These are phyloP conservation scores for Fusarium secorum DNA, from an alignment of 2,329 filamentous ascomycete species.

Conservation along the genomic window DNA sequence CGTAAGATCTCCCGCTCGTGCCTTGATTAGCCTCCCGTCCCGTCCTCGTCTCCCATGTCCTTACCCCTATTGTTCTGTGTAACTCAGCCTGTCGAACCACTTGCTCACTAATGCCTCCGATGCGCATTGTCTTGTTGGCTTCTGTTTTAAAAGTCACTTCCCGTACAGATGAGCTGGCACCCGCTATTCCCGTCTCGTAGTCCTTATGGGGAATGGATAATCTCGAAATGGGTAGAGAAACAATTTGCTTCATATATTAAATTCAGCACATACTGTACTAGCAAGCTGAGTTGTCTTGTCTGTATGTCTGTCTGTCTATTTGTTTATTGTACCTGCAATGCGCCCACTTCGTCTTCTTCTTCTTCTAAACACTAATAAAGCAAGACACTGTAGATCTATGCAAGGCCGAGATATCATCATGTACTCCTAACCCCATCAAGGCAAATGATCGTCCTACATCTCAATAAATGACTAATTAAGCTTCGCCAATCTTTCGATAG, in stretches of 20 bases:
- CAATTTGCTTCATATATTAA: neutral
- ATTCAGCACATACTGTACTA: neutral
- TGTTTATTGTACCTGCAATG: neutral
- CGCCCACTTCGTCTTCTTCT: neutral
- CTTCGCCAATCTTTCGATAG: constrained; percentile 28
- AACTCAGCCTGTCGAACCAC: constrained; percentile 2
- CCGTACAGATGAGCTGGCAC: constrained; percentile 14
- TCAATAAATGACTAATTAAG: constrained; percentile 4
- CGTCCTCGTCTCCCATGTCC: constrained; percentile 19
- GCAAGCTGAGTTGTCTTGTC: neutral
- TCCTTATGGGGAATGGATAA: neutral
- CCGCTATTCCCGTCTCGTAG: constrained; percentile 1
- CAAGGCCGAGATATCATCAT: neutral
- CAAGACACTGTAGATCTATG: constrained; percentile 1
- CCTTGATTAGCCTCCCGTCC: constrained; percentile 23
- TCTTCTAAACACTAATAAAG: neutral
- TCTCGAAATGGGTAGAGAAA: neutral
- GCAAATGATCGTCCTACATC: constrained; percentile 7
- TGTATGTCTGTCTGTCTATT: neutral
- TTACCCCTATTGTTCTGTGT: constrained; percentile 6
- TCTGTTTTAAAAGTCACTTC: constrained; percentile 8
- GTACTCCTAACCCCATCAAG: neutral
- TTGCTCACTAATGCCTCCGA: neutral
- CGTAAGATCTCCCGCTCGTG: constrained; percentile 36
- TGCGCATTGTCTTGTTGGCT: neutral